These are phyloP conservation scores for Pythium folliculosum DNA, from an alignment of 352 stramenopile species.

Conservation along the genomic window DNA sequence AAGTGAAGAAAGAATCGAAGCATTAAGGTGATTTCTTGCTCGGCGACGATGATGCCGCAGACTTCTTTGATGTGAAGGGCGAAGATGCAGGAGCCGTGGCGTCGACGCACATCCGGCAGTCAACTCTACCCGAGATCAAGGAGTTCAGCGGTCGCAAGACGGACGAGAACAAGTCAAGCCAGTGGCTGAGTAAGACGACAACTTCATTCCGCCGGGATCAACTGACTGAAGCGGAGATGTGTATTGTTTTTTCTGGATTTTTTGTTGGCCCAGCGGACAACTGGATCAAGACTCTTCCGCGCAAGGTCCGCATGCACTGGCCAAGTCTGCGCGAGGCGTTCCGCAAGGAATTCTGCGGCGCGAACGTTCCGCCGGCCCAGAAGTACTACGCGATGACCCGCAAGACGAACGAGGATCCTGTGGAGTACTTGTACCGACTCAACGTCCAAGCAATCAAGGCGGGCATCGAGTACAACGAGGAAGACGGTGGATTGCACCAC, in stretches of 20 bases:
- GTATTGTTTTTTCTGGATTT: background rate
- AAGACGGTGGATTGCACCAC: background rate
- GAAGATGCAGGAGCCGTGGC: background rate
- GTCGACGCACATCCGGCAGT: background rate
- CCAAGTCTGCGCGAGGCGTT: background rate
- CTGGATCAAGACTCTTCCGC: slow-evolving; percentile 1
- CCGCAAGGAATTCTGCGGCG: slow-evolving; percentile 2
- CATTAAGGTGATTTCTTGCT: slow-evolving; percentile 2
- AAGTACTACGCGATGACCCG: slow-evolving; percentile 11
- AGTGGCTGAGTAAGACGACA: slow-evolving; percentile 1
- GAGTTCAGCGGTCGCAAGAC: background rate
- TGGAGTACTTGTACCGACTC: slow-evolving; percentile 11
- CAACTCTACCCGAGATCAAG: background rate
- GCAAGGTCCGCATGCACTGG: background rate
- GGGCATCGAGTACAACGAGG: slow-evolving; percentile 7
- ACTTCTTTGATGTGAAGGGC: background rate
- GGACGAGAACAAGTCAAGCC: slow-evolving; percentile 2
- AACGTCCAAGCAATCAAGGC: slow-evolving; percentile 12
- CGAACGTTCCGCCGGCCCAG: background rate
- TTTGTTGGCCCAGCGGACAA: background rate
- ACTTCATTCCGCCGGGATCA: background rate
- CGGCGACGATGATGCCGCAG: background rate
- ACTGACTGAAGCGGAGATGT: background rate
- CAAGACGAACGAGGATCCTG: slow-evolving; percentile 4
- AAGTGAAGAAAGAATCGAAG: slow-evolving; percentile 2